A percentile compares a stretch with the other conserved stretches of the same genome.
Conservation (phyloP, 2,329 filamentous ascomycete species). For the Moelleriella libera region DNA sequence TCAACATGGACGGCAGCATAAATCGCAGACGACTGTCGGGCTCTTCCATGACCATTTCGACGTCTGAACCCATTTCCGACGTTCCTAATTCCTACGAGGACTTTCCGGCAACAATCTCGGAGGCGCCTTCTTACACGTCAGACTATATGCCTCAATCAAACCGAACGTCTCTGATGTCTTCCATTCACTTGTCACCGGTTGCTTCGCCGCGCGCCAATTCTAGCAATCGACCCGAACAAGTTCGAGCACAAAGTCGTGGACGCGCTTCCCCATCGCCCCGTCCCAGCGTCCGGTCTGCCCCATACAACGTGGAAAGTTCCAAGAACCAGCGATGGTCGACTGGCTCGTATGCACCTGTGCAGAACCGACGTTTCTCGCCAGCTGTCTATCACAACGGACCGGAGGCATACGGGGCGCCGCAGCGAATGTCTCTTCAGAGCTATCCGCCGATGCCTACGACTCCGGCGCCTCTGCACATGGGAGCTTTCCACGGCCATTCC, state of each 20-base stretch:
- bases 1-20: slow-evolving; percentile 36
- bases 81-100: slow-evolving; percentile 60
- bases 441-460: slow-evolving; percentile 17
- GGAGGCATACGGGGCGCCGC: slow-evolving; percentile 42
- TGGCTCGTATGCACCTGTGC: slow-evolving; percentile 50
- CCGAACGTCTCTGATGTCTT: slow-evolving; percentile 55
- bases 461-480: slow-evolving; percentile 31
- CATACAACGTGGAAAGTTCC: slow-evolving; percentile 53
- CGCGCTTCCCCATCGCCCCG: slow-evolving; percentile 60
- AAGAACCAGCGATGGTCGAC: slow-evolving; percentile 68
- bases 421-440: slow-evolving; percentile 35
- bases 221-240: slow-evolving; percentile 45
- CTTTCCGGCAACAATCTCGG: slow-evolving; percentile 50
- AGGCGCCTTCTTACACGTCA: slow-evolving; percentile 51
- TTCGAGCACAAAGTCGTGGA: slow-evolving; percentile 51
- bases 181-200: slow-evolving; percentile 58
- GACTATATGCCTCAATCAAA: slow-evolving; percentile 55
- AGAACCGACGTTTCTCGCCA: slow-evolving; percentile 41
- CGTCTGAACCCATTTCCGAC: slow-evolving; percentile 48
- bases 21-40: slow-evolving; percentile 53
- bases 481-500: slow-evolving; percentile 31
- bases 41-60: slow-evolving; percentile 62
- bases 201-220: slow-evolving; percentile 54
- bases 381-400: slow-evolving; percentile 48
- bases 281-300: slow-evolving; percentile 51